Base-by-base conservation (phyloP, 2,329 filamentous ascomycete species). In the Myriosclerotinia duriaeana region DNA sequence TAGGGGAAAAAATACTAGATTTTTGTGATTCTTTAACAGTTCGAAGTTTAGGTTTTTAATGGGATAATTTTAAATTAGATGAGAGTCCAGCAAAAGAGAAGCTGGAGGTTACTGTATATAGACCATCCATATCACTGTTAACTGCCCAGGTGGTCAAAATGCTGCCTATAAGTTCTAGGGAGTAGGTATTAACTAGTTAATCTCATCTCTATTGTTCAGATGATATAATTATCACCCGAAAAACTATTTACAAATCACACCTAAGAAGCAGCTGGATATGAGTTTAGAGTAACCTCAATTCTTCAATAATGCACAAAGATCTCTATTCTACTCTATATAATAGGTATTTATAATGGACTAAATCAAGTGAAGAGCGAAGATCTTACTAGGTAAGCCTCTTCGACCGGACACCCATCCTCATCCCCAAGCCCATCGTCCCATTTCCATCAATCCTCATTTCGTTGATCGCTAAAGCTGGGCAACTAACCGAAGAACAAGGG, bases 391-490 rank as follows among this genome's bases (percentile, higher is more conserved):
- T 26, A 26, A 26, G 34, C 34, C 36, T 54, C 34, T 38, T 40
- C 34, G 20, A 22, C n/a, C 26, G 26, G n/a, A 22, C n/a, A 12
- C n/a, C 26, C 26, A 26, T 26, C 26, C n/a, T n/a, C n/a, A n/a
- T n/a, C n/a, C n/a, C 26, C 26, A 26, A 26, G 26, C 26, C 26
- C 26, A 26, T 26, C 14, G 53, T 26, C 36, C 53, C 36, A 40
- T 17, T 40, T 55, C 17, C 53, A 42, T 56, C 36, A 42, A 17
- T 42, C 54, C 38, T 56, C 38, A 56, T 56, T 56, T 56, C 54
- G 14, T 12, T 14, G n/a, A 26, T 42, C 54, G n/a, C 38, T 15
- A 56, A 38, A 38, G 22, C 14, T 2, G 26, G 26, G 26, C 26
- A 26, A 42, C n/a, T 56, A 34, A 34, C 30, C 30, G 14, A 40